Base-by-base conservation (phyloP, 202 grass and related monocot species). In the Panicum hallii region DNA sequence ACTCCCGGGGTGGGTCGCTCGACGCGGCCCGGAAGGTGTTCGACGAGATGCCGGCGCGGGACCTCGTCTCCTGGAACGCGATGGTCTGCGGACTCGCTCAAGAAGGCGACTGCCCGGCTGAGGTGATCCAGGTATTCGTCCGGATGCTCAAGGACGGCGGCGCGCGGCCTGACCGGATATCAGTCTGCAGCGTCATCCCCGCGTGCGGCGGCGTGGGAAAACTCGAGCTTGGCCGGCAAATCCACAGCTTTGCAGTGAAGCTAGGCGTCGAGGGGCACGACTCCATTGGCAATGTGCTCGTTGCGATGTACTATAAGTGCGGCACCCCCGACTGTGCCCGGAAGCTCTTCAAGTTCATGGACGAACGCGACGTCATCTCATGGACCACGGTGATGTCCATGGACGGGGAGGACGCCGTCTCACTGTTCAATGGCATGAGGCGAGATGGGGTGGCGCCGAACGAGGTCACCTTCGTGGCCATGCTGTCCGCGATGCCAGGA, bases 321-420 rank as follows among this genome's bases (percentile, higher is more conserved):
- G 83, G 81, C 57, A 30, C 56, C 8, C 49, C 81, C 9, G 62
- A 26, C 61, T 84, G 70, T 70, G 93, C 76, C 10, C 70, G 81
- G 80, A 92, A 70, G 52, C 36, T 89, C 78, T 76, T 98, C 77
- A 61, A 82, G 30, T 68, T 64, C 78, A 95, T 91, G 93, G 62
- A 20, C 47, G 49, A 89, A 62, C 90, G 81, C 48, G 88, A 92
- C 72, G 93, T 95, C 46, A 78, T 95, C 78, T 89, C 95, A 2
- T 95, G 95, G 96, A 98, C 91, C 32, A 95, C 89, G 26, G 82
- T 86, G 78, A 95, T 98, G 4, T 98, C 96, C 5, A 92, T 94
- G 69, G 93, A 98, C 72, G 26, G 67, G 4, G 85, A 88, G 16
- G 88, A 89, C 57, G 57, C 90, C 4, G 3, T 95, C 50, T 2